Conservation (phyloP, 306 rosid species). For the Sicyos baderoa region DNA sequence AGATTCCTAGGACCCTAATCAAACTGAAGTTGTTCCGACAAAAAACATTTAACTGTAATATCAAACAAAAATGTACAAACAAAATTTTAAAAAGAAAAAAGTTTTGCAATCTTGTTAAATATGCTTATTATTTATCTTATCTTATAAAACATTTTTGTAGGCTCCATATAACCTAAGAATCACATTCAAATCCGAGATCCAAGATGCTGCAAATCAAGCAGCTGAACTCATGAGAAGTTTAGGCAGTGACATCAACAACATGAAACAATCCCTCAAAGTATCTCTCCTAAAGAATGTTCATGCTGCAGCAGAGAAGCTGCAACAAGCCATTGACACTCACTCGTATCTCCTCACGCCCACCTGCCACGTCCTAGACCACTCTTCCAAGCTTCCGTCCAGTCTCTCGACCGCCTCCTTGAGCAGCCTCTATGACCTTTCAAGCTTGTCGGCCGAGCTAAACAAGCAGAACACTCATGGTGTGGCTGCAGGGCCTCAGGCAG, state of each 20-base stretch:
- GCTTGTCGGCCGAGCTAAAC: constrained; percentile 23
- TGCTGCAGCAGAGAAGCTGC: constrained; percentile 44
- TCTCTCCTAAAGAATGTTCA: constrained; percentile 39
- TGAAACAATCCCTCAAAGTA: constrained; percentile 32
- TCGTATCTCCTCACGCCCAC: constrained; percentile 41
- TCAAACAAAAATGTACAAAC: neutral
- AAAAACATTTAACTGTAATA: neutral
- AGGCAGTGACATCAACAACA: constrained; percentile 47
- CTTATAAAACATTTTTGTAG: constrained; percentile 23
- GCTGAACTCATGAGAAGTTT: constrained; percentile 49
- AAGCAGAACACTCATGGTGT: constrained; percentile 10
- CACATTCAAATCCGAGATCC: constrained; percentile 45
- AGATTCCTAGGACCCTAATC: neutral
- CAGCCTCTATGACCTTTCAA: neutral
- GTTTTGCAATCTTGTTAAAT: neutral
- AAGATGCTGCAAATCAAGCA: constrained; percentile 46
- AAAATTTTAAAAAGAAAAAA: neutral
- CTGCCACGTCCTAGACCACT: constrained; percentile 22
- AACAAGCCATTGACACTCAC: constrained; percentile 46
- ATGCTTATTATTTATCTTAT: neutral
- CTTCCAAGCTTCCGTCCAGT: constrained; percentile 30
- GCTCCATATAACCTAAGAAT: constrained; percentile 54
- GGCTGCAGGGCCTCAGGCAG: constrained; percentile 18
- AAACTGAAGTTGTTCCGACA: neutral
- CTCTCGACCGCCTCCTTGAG: constrained; percentile 28